These are phyloP conservation scores for Arachnomyces sp. DNA, from an alignment of 2,329 filamentous ascomycete genomes.

Conservation along the genomic window DNA sequence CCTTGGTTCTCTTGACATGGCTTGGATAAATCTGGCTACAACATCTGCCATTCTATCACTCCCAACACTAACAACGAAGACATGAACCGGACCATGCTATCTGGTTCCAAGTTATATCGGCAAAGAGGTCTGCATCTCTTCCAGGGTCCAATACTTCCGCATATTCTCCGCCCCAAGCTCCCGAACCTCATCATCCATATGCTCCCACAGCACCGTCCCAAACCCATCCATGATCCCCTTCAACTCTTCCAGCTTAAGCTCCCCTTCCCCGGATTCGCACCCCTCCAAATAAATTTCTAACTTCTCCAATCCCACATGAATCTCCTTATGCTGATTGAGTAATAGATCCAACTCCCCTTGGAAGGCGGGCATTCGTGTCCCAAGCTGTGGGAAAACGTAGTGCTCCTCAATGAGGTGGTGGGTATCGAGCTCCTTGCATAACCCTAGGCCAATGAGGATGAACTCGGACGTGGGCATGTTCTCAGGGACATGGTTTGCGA, in stretches of 20 bases:
- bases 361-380: constrained; percentile 71
- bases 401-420: constrained; percentile 81
- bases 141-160: constrained; percentile 68
- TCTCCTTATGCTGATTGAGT: constrained; percentile 65
- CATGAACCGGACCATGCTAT: too few relatives aligned
- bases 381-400: constrained; percentile 71
- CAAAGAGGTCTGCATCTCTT: constrained; percentile 62
- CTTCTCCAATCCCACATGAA: constrained; percentile 65
- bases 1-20: too few relatives aligned
- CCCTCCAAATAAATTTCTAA: constrained; percentile 57
- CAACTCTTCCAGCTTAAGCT: constrained; percentile 50
- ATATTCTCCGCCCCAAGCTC: constrained; percentile 78
- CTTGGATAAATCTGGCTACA: too few relatives aligned
- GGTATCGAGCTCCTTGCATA: constrained; percentile 59
- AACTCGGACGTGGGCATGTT: constrained; percentile 62
- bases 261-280: constrained; percentile 55
- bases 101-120: constrained; percentile 54
- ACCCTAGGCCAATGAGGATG: constrained; percentile 58
- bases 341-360: constrained; percentile 51
- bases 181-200: constrained; percentile 76
- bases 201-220: constrained; percentile 68
- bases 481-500: constrained; percentile 48
- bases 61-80: too few relatives aligned
- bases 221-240: constrained; percentile 68
- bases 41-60: too few relatives aligned